Conservation (phyloP, 768 basidiomycete species). For the Tricholoma hemisulphureum region DNA sequence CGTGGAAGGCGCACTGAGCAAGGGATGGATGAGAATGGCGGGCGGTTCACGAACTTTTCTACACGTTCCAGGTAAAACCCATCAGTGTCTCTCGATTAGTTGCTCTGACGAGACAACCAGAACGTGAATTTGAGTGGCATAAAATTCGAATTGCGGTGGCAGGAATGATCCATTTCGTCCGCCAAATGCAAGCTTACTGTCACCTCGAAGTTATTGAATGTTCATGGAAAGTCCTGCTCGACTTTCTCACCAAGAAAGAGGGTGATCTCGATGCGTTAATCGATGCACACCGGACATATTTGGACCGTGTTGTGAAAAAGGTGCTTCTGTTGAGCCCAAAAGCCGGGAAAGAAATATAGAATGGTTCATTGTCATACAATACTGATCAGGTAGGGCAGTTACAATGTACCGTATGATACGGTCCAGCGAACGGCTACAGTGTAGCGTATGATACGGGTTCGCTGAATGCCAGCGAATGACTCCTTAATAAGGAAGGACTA, state of each 20-base stretch:
- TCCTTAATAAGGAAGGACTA: too few species aligned
- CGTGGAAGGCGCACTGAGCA: constrained; percentile 75
- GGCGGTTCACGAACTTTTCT: constrained; percentile 79
- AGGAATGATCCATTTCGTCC: constrained; percentile 97
- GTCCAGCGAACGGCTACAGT: too few species aligned
- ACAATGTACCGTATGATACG: too few species aligned
- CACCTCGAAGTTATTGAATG: constrained; percentile 96
- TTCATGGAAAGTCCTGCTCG: constrained; percentile 82
- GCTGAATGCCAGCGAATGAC: too few species aligned
- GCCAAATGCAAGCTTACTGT: constrained; percentile 91
- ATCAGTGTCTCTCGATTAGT: neutral
- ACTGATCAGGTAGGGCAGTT: too few species aligned
- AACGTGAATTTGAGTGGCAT: constrained; percentile 84
- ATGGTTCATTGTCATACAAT: neutral
- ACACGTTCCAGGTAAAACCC: constrained; percentile 67
- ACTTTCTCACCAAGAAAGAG: constrained; percentile 84
- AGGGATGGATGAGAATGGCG: constrained; percentile 83
- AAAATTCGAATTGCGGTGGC: constrained; percentile 80
- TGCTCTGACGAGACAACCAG: constrained; percentile 31
- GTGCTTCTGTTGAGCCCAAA: constrained; percentile 71
- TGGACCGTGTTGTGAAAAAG: constrained; percentile 83
- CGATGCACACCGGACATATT: constrained; percentile 81
- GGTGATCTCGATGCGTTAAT: constrained; percentile 94
- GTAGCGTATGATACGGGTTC: too few species aligned
- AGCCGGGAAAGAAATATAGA: constrained; percentile 70